These are phyloP conservation scores for Naegleria lovaniensis DNA, from an alignment of 208 protist species.

Conservation along the genomic window DNA sequence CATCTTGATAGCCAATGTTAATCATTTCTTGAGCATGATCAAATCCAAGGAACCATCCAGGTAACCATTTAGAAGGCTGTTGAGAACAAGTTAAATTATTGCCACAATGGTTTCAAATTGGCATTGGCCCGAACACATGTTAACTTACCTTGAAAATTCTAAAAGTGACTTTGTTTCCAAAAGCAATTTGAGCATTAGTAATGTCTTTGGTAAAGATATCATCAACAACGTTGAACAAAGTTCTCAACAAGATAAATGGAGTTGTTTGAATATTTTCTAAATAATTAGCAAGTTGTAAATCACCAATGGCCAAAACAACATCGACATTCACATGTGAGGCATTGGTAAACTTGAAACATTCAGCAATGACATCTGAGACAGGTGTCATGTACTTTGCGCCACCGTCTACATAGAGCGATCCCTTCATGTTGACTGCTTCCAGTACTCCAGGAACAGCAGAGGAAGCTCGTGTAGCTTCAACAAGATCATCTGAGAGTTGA, in stretches of 20 bases:
- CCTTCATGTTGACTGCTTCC: not conserved
- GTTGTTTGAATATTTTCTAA: not conserved
- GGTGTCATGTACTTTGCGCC: slow-evolving; percentile 27
- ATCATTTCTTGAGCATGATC: not conserved
- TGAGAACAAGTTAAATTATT: not conserved
- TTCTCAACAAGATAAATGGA: slow-evolving; percentile 9
- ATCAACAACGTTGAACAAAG: not conserved
- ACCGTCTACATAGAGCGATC: slow-evolving; percentile 19
- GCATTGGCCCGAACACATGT: too few relatives aligned
- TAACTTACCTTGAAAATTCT: slow-evolving; percentile 6
- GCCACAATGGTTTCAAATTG: too few relatives aligned
- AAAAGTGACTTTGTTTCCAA: not conserved
- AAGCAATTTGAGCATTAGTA: not conserved
- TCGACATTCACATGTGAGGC: not conserved
- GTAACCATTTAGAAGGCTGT: not conserved
- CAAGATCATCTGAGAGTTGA: not conserved
- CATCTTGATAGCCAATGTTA: slow-evolving; percentile 23
- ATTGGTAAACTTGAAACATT: not conserved
- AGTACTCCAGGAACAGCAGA: slow-evolving; percentile 30
- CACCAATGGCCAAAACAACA: slow-evolving; percentile 24
- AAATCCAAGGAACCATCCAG: slow-evolving; percentile 31
- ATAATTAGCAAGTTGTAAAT: not conserved
- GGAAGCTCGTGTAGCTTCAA: not conserved
- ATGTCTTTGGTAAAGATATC: slow-evolving; percentile 29
- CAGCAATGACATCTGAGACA: not conserved